Evolutionary conservation across 805 yeast species (phyloP).

Genomic region (Candida arabinofermentans): DNA sequence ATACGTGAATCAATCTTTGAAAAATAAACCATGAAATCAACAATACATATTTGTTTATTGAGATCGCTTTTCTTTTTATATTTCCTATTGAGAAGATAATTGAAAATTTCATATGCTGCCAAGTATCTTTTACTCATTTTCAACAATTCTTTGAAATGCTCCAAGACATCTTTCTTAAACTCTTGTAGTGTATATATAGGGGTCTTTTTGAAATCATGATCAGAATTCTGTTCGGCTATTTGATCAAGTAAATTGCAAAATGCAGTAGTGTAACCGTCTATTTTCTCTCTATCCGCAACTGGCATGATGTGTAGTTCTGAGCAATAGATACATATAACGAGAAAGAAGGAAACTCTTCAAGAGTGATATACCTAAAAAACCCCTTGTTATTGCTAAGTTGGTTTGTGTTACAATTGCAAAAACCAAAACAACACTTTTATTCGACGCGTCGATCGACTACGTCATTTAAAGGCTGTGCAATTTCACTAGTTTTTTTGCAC

Average conservation of each 20-base stretch:
- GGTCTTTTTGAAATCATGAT: slow-evolving; percentile 17
- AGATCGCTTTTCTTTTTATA: slow-evolving; percentile 5
- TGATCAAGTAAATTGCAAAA: slow-evolving; percentile 11
- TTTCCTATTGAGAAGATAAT: slow-evolving; percentile 3
- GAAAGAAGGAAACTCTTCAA: too few relatives aligned
- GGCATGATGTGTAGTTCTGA: too few relatives aligned
- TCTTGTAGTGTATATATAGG: slow-evolving; percentile 20
- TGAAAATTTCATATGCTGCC: slow-evolving; percentile 14
- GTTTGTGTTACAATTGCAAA: too few relatives aligned
- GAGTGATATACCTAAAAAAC: too few relatives aligned
- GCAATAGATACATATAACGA: too few relatives aligned
- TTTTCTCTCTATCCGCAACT: slow-evolving; percentile 1
- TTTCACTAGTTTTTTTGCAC: too few relatives aligned
- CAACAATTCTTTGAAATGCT: slow-evolving; percentile 10
- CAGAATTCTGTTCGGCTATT: slow-evolving; percentile 13
- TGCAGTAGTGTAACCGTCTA: neutral
- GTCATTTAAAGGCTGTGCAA: too few relatives aligned
- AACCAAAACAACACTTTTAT: too few relatives aligned
- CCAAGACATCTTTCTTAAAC: slow-evolving; percentile 21
- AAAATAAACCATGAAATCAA: slow-evolving; percentile 22
- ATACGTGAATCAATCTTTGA: slow-evolving; percentile 18
- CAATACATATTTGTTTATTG: slow-evolving; percentile 18
- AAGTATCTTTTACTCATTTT: slow-evolving; percentile 15
- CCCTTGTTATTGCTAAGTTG: too few relatives aligned
- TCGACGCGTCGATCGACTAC: neutral